These are phyloP conservation scores for Penicillium brevicompactum DNA, from an alignment of 2,329 filamentous ascomycete genomes.

Conservation along the genomic window DNA sequence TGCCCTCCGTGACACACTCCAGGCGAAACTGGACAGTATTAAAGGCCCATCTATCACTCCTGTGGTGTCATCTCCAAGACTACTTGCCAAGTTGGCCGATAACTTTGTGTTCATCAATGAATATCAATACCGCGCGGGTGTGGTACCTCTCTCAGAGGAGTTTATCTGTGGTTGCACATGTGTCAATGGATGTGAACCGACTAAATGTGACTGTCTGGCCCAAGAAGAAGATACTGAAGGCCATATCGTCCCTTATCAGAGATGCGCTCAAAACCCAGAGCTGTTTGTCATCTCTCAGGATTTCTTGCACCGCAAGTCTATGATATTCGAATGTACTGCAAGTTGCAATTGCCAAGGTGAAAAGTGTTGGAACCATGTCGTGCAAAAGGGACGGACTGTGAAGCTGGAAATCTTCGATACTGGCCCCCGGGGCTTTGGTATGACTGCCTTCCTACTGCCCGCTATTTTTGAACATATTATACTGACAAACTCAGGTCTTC, in stretches of 20 bases:
- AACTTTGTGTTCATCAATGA: constrained; percentile 44
- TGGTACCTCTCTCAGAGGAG: constrained; percentile 27
- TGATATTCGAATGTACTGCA: constrained; percentile 46
- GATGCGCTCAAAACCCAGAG: background rate
- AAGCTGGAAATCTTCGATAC: constrained; percentile 48
- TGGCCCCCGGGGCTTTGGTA: constrained; percentile 44
- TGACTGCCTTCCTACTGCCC: background rate
- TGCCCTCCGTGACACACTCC: constrained; percentile 4
- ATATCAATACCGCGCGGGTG: constrained; percentile 38
- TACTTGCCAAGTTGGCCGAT: constrained; percentile 27
- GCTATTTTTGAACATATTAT: background rate
- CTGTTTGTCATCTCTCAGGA: constrained; percentile 30
- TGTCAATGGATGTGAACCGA: constrained; percentile 24
- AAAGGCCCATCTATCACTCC: constrained; percentile 34
- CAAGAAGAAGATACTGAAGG: constrained; percentile 33
- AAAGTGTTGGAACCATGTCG: constrained; percentile 46
- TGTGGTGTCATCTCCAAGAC: constrained; percentile 11
- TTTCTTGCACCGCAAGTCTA: constrained; percentile 36
- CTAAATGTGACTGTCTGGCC: constrained; percentile 32
- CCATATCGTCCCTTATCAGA: constrained; percentile 35
- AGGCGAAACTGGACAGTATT: constrained; percentile 8
- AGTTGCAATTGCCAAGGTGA: constrained; percentile 36
- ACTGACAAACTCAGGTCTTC: constrained; percentile 35
- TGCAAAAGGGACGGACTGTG: constrained; percentile 43
- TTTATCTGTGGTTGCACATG: constrained; percentile 35